Percentiles rank a stretch among this genome's conserved stretches.
Evolutionary conservation across 768 basidiomycete species (phyloP).

Genomic region (Leccinum truebloodii): DNA sequence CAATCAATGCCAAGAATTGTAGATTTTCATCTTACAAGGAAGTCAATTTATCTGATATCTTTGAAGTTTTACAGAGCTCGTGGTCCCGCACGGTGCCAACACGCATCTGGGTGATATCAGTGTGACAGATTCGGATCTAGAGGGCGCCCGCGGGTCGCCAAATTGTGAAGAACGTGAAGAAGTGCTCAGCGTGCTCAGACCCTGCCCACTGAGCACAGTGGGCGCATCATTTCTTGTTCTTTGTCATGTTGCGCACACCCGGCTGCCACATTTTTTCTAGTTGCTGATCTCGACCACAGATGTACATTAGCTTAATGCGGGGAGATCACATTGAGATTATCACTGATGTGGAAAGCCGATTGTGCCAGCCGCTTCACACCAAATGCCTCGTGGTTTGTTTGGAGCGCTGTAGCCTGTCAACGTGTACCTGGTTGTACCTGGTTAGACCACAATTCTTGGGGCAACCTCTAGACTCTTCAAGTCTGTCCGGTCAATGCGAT

Average conservation of each 20-base stretch:
- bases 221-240: background rate
- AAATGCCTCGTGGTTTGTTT: conserved; percentile 9
- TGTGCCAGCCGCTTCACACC: conserved; percentile 18
- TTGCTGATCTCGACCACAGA: conserved; percentile 18
- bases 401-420: background rate
- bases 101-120: conserved; percentile 13
- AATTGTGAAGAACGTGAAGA: conserved; percentile 3
- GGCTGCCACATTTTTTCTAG: background rate
- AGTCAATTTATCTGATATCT: conserved; percentile 11
- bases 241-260: background rate
- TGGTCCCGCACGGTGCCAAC: conserved; percentile 14
- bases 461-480: background rate
- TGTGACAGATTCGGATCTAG: conserved; percentile 4
- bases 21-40: background rate
- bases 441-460: background rate
- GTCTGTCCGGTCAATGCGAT: background rate
- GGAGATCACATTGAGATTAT: conserved; percentile 21
- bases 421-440: conserved; percentile 12
- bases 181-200: background rate
- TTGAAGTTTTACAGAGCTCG: background rate
- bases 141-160: conserved; percentile 12
- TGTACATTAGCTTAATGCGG: conserved; percentile 27
- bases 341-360: conserved; percentile 19
- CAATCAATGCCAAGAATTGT: background rate
- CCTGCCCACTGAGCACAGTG: background rate